These are phyloP conservation scores for Talaromyces proteolyticus DNA, from an alignment of 495 filamentous ascomycete genomes.

Conservation along the genomic window DNA sequence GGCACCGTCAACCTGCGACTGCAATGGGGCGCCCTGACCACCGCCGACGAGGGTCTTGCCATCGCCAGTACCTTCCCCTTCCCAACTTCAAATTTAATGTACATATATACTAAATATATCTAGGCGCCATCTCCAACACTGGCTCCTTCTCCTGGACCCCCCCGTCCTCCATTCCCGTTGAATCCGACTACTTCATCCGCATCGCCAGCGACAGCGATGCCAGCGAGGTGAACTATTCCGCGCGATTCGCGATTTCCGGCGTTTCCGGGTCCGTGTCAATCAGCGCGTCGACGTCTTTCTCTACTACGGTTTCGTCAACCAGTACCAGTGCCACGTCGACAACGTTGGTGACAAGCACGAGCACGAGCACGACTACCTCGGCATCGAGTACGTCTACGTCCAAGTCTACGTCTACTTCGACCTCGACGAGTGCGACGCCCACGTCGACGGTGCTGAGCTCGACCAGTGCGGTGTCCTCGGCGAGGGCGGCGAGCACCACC, in stretches of 20 bases:
- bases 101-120: background rate
- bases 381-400: constrained; percentile 27
- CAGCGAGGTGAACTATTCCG: constrained; percentile 49
- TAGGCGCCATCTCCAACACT: constrained; percentile 49
- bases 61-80: constrained; percentile 46
- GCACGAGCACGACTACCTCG: constrained; percentile 41
- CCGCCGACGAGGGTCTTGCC: constrained; percentile 33
- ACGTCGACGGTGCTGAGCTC: background rate
- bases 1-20: constrained; percentile 50
- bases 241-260: constrained; percentile 50
- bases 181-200: constrained; percentile 52
- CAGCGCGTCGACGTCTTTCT: constrained; percentile 24
- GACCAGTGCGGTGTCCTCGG: background rate
- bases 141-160: constrained; percentile 54
- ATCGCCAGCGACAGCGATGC: constrained; percentile 45
- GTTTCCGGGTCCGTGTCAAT: constrained; percentile 29
- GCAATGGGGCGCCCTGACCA: constrained; percentile 40
- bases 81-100: background rate
- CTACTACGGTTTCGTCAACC: constrained; percentile 11
- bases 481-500: background rate
- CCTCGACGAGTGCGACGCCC: constrained; percentile 9
- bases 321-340: constrained; percentile 32
- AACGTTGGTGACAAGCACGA: constrained; percentile 50
- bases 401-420: constrained; percentile 12
- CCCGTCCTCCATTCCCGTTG: constrained; percentile 30